Evolutionary conservation across 345 rosid species (phyloP).

Genomic region (Sisymbrium irio): DNA sequence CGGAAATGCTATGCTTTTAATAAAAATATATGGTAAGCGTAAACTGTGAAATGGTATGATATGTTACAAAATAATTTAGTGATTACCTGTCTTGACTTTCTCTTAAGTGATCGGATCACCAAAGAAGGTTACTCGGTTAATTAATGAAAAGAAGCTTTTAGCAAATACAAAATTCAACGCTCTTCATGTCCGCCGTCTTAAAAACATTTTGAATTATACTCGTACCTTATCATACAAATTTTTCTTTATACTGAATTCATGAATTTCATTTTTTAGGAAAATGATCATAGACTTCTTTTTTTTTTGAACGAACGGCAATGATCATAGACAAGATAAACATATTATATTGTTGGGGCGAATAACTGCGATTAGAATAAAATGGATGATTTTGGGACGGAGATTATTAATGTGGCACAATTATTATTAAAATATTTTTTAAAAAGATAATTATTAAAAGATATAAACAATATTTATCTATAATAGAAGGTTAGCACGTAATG

Average conservation of each 20-base stretch:
- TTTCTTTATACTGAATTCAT: not conserved
- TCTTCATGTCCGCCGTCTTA: not conserved
- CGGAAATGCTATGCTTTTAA: not conserved
- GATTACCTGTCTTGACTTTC: not conserved
- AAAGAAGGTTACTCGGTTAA: not conserved
- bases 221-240: not conserved
- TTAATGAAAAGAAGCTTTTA: not conserved
- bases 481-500: constrained; percentile 25
- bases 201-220: not conserved
- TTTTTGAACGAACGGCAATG: too few species aligned
- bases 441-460: too few species aligned
- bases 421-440: too few species aligned
- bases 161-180: not conserved
- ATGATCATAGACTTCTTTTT: too few species aligned
- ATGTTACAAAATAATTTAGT: not conserved
- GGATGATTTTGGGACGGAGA: not conserved
- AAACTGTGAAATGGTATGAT: not conserved
- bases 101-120: not conserved
- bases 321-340: constrained; percentile 14
- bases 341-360: not conserved
- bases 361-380: not conserved
- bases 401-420: not conserved
- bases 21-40: not conserved
- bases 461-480: not conserved
- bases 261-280: not conserved